Base-by-base conservation (phyloP, 176 grass and related monocot genomes). In the Leersia perrieri region DNA sequence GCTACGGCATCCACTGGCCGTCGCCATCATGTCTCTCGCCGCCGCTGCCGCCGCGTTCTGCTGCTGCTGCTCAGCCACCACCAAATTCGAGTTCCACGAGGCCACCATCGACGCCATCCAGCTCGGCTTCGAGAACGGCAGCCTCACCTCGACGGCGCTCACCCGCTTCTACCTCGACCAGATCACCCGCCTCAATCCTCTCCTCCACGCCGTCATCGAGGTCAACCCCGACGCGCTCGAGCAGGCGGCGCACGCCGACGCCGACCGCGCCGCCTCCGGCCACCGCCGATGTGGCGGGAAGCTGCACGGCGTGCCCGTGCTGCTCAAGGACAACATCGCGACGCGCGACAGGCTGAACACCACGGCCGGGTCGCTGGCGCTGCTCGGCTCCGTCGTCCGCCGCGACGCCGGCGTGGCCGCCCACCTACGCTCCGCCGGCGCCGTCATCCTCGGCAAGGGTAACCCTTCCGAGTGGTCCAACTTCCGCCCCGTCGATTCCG, bases 131-230 rank as follows among this genome's bases (percentile, higher is more conserved):
- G 9, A 16, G 39, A 82, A 85, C 32, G 81, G 81, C 42, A 82
- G 63, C 57, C 73, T 94, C 42, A 94, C 80, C 5, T 91, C 89
- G 6, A 53, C 69, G 29, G 76, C 66, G 16, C 81, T 94, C 18
- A 84, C 88, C 14, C 22, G 39, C 39, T 66, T 80, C 63, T 95
- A 95, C 90, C 85, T 95, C 16, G 49, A 30, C 28, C 35, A 40
- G 55, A 95, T 92, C 87, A 15, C 3, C 75, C 87, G 11, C 3
- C 75, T 90, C 16, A 90, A 92, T 78, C 79, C 79, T 9, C 70
- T 85, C 1, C 87, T 95, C n/a, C 92, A 18, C 34, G 89, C 92
- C 64, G 84, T 95, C 73, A 87, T 95, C 49, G 89, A 95, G 82
- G 87, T 87, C 27, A 91, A 89, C 73, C 86, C 84, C 3, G 89